Evolutionary conservation across 2,329 filamentous ascomycete genomes (phyloP), one percentile per base, ranked within the genome.

Genomic region (Aureobasidium sp.): DNA sequence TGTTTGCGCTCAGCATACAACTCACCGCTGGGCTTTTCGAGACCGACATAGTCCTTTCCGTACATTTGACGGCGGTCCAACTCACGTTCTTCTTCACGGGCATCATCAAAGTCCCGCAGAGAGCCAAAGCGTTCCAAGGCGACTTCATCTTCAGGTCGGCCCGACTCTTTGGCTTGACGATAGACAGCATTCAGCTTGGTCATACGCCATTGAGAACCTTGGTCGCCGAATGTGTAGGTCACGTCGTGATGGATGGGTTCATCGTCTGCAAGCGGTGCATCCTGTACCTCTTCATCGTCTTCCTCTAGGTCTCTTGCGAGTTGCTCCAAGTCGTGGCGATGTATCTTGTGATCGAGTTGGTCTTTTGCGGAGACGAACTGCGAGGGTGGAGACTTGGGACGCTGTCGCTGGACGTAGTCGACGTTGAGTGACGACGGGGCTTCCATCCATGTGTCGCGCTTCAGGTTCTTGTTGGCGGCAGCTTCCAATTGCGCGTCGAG

Each of bases 361-460:
- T 83, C 75, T 57, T 78, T 65, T 75, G 81, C 60, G 75, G 77
- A 38, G 74, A 76, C 19, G 55, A 76, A 73, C 67, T 72, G 74
- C 67, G 67, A 73, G 66, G 74, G 77, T 38, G 74, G 74, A 68
- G 74, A 72, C 57, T 71, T 70, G 62, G 84, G 84, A 63, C 81
- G 80, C 1, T 74, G 74, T 62, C 83, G 79, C 69, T 89, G 82
- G 54, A 90, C 81, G 71, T 95, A 96, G 69, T 97, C 92, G 61
- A 97, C 79, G 57, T 92, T 87, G 37, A 95, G 75, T 0, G 87
- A 84, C 0, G 89, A 89, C 0, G 93, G 91, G 0, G 87, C 87
- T 62, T 91, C 87, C 94, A 99, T 99, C 92, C 95, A 99, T 0
- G 88, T 84, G 72, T 97, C 94, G 64, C 95, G 84, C 65, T 85